Conservation (phyloP, 495 filamentous ascomycete genomes). For the Penicillium malachiteum region DNA sequence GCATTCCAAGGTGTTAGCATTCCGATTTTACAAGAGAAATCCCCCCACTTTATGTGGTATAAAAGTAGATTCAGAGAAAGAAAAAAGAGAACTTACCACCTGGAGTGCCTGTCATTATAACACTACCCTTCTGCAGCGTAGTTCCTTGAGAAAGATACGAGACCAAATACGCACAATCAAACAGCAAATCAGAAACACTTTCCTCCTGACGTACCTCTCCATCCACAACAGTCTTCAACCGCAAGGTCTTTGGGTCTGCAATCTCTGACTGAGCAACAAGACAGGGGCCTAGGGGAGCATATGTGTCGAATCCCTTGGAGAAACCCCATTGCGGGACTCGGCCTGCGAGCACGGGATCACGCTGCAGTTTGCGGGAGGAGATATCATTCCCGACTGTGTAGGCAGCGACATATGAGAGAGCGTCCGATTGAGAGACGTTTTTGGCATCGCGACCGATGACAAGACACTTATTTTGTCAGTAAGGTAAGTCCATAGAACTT, state of each 20-base stretch:
- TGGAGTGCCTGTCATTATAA: constrained; percentile 73
- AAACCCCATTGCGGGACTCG: constrained; percentile 71
- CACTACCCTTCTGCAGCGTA: constrained; percentile 68
- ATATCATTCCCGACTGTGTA: constrained; percentile 53
- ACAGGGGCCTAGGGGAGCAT: constrained; percentile 66
- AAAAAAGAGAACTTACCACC: constrained; percentile 23
- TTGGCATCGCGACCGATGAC: constrained; percentile 47
- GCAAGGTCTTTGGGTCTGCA: constrained; percentile 56
- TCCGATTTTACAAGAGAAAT: too few relatives aligned
- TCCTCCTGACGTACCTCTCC: constrained; percentile 63
- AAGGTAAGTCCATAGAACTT: neutral
- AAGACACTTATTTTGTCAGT: constrained; percentile 11
- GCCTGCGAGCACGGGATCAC: constrained; percentile 48
- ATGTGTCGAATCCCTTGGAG: constrained; percentile 76
- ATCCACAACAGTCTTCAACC: constrained; percentile 61
- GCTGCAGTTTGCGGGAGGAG: constrained; percentile 47
- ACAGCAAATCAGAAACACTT: constrained; percentile 67
- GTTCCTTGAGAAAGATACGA: constrained; percentile 67
- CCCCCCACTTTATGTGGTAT: too few relatives aligned
- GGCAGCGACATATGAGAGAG: constrained; percentile 47
- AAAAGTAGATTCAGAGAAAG: too few relatives aligned
- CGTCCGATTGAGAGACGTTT: constrained; percentile 39
- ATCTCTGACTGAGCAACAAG: constrained; percentile 28
- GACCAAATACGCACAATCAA: constrained; percentile 65
- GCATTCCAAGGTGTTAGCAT: neutral